These are phyloP conservation scores for Isatis tinctoria DNA, from an alignment of 345 rosid species.

Conservation along the genomic window DNA sequence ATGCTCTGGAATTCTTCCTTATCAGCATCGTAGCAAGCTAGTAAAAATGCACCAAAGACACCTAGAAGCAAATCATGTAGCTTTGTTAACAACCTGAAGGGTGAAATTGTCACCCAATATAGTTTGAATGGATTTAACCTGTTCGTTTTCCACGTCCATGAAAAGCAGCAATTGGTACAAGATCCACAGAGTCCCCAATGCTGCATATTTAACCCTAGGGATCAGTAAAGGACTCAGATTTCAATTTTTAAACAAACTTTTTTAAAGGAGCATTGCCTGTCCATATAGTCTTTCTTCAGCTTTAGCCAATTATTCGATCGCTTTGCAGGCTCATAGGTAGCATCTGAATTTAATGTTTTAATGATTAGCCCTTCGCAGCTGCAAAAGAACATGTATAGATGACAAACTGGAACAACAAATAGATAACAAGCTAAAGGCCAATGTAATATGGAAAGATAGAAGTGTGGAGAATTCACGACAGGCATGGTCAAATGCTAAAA, in stretches of 20 bases:
- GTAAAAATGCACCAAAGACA: constrained; percentile 88
- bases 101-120: not conserved
- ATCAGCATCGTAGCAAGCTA: constrained; percentile 79
- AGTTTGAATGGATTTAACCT: constrained; percentile 37
- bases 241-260: not conserved
- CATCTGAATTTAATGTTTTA: constrained; percentile 83
- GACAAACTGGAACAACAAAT: not conserved
- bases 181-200: constrained; percentile 89
- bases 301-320: constrained; percentile 91
- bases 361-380: constrained; percentile 96
- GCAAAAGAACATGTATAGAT: constrained; percentile 32
- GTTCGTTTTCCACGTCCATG: constrained; percentile 96
- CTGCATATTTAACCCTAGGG: constrained; percentile 38
- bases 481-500: not conserved
- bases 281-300: constrained; percentile 96
- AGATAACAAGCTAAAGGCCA: not conserved
- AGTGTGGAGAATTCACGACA: not conserved
- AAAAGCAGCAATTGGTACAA: constrained; percentile 94
- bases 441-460: not conserved
- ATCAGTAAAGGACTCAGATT: constrained; percentile 11
- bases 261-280: constrained; percentile 42
- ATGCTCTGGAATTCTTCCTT: constrained; percentile 91
- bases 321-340: constrained; percentile 98
- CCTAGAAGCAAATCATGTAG: constrained; percentile 42
- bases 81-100: constrained; percentile 10